Conservation (phyloP, 2,329 filamentous ascomycete genomes). For the Colletotrichum melonis region DNA sequence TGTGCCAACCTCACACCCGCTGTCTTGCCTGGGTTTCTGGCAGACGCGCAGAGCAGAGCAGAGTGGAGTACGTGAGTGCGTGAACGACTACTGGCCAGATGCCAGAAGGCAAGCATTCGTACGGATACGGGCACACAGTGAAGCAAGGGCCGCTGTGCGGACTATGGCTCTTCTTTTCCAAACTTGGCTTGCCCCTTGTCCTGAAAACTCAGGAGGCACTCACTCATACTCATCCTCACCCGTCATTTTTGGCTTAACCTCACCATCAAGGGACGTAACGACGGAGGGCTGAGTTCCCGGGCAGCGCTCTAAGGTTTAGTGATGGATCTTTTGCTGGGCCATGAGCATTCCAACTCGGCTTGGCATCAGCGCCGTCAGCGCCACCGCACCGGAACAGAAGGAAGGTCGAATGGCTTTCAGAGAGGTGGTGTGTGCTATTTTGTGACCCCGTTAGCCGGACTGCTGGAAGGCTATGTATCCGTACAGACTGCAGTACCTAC, state of each 20-base stretch:
- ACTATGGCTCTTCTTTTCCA: not conserved
- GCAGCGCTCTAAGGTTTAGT: not conserved
- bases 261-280: not conserved
- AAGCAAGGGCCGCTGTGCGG: not conserved
- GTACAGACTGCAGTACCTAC: not conserved
- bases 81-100: not conserved
- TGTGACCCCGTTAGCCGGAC: not conserved
- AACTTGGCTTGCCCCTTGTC: not conserved
- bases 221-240: not conserved
- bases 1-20: not conserved
- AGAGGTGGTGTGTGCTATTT: not conserved
- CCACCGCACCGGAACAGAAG: not conserved
- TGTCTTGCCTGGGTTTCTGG: not conserved
- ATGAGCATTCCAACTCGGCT: not conserved
- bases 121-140: not conserved
- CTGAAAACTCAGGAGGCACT: not conserved
- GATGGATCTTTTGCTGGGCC: not conserved
- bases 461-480: not conserved
- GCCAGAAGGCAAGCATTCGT: no score
- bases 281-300: not conserved
- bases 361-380: constrained; percentile 5
- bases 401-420: not conserved
- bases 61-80: not conserved
- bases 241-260: not conserved
- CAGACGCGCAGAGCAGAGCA: not conserved